Conservation (phyloP, 768 basidiomycete species). For the Boletus rufocinnamomeus region DNA sequence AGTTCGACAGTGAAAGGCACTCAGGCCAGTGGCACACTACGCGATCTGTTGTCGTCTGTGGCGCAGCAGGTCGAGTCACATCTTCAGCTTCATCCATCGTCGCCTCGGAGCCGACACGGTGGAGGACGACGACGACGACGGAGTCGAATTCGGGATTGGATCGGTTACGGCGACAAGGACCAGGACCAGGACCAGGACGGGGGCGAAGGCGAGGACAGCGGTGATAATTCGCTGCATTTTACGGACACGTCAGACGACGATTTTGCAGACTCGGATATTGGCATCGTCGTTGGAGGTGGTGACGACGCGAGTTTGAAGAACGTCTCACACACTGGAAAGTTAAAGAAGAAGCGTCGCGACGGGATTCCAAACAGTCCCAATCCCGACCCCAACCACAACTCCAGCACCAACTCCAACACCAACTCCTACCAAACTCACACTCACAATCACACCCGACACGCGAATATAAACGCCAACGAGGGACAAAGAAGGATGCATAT, state of each 20-base stretch:
- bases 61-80: slow-evolving; percentile 29
- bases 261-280: neutral
- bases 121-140: slow-evolving; percentile 7
- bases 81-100: slow-evolving; percentile 20
- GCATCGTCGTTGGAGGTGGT: neutral
- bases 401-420: neutral
- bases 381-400: neutral
- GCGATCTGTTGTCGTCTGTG: slow-evolving; percentile 26
- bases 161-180: slow-evolving; percentile 4
- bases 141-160: slow-evolving; percentile 23
- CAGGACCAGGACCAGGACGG: slow-evolving; percentile 1
- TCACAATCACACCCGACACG: neutral
- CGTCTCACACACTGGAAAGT: neutral
- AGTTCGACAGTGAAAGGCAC: neutral
- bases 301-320: neutral
- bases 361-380: neutral
- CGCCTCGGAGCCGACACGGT: neutral
- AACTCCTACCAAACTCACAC: neutral
- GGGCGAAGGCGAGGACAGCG: neutral
- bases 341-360: neutral
- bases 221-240: slow-evolving; percentile 19
- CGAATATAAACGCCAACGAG: no score
- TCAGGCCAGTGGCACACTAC: slow-evolving; percentile 4
- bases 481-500: slow-evolving; percentile 19
- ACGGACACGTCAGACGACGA: slow-evolving; percentile 21